Conservation (phyloP, 208 protist genomes). For the Acanthamoeba sp. region DNA sequence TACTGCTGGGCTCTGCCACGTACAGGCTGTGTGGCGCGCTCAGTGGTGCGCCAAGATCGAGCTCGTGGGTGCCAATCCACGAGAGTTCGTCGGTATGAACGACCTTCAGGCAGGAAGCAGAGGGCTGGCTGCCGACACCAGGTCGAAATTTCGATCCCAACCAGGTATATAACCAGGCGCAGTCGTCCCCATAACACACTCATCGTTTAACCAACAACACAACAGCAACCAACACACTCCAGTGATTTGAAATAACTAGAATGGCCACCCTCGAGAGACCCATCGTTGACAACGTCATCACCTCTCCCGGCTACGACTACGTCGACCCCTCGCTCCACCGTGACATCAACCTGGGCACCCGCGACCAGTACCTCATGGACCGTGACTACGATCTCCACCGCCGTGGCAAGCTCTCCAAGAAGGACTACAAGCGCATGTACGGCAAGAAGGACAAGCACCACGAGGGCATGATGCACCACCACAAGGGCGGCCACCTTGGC, state of each 20-base stretch:
- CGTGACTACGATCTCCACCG: constrained; percentile 60
- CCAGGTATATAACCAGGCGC: not conserved
- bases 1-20: too few relatives aligned
- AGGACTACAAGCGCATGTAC: constrained; percentile 52
- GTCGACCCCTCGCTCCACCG: constrained; percentile 17
- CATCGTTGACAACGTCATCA: not conserved
- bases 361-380: constrained; percentile 47
- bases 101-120: not conserved
- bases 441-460: constrained; percentile 17
- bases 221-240: not conserved
- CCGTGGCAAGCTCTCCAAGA: constrained; percentile 63
- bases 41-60: not conserved
- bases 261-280: constrained; percentile 32
- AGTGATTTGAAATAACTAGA: not conserved
- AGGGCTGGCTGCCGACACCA: not conserved
- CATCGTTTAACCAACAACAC: not conserved
- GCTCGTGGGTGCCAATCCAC: not conserved
- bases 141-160: not conserved
- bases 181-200: not conserved
- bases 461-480: not conserved
- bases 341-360: constrained; percentile 28
- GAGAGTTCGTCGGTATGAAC: constrained; percentile 27
- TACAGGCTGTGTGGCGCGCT: not conserved
- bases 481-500: constrained; percentile 1
- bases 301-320: constrained; percentile 13